These are phyloP conservation scores for Sclerotinia minor DNA, from an alignment of 2,329 filamentous ascomycete genomes.

Conservation along the genomic window DNA sequence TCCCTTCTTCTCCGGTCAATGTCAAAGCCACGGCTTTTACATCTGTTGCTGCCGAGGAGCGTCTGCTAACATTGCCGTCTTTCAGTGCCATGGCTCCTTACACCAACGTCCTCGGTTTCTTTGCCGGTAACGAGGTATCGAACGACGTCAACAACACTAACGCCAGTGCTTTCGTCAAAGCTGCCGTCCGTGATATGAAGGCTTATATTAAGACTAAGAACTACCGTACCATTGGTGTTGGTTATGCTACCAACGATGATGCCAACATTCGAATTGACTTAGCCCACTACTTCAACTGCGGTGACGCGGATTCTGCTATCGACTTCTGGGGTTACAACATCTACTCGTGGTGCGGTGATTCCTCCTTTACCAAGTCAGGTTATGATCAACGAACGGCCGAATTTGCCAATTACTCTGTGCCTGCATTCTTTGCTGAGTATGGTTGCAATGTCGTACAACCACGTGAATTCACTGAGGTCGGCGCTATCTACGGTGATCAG, in stretches of 20 bases:
- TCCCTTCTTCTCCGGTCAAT: neutral
- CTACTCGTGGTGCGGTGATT: constrained; percentile 97
- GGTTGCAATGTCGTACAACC: constrained; percentile 76
- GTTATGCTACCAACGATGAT: constrained; percentile 96
- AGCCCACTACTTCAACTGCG: constrained; percentile 94
- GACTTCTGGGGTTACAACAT: constrained; percentile 99
- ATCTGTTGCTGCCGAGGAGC: neutral
- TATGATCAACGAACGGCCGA: constrained; percentile 82
- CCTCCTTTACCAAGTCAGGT: constrained; percentile 72
- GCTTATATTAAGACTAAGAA: constrained; percentile 80
- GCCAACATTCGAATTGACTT: constrained; percentile 76
- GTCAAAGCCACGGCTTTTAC: neutral
- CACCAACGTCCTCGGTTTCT: constrained; percentile 93
- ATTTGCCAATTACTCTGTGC: constrained; percentile 86
- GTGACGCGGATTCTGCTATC: constrained; percentile 64
- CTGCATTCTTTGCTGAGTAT: constrained; percentile 98
- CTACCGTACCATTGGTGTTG: constrained; percentile 80
- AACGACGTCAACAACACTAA: constrained; percentile 86
- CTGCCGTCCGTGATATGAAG: constrained; percentile 95
- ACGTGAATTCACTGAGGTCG: constrained; percentile 83
- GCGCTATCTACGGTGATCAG: constrained; percentile 71
- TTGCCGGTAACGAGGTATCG: constrained; percentile 96
- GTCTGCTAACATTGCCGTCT: constrained; percentile 8
- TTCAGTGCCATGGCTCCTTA: constrained; percentile 68
- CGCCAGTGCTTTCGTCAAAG: constrained; percentile 94